Conservation (phyloP, 2,329 filamentous ascomycete genomes). For the Penicillium sp. region DNA sequence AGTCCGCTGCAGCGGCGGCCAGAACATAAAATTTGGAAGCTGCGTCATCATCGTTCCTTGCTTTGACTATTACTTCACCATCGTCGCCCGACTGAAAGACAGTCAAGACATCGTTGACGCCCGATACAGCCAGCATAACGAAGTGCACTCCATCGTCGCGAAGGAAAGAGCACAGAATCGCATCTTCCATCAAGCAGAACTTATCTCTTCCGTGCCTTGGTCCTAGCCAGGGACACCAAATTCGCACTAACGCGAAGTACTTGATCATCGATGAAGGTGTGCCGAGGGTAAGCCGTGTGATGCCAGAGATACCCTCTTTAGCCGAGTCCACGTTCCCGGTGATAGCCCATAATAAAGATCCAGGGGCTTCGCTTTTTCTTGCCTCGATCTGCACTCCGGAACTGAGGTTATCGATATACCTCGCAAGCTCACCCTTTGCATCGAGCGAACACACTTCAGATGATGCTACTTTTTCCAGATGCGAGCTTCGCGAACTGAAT, state of each 20-base stretch:
- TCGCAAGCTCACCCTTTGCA: conserved; percentile 19
- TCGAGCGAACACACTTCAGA: conserved; percentile 12
- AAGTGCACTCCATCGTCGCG: conserved; percentile 67
- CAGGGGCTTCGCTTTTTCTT: conserved; percentile 40
- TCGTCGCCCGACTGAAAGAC: conserved; percentile 61
- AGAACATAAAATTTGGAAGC: conserved; percentile 59
- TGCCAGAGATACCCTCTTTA: conserved; percentile 52
- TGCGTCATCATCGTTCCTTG: conserved; percentile 63
- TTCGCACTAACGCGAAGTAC: conserved; percentile 76
- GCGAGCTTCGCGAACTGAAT: conserved; percentile 27
- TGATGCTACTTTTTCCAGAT: not conserved
- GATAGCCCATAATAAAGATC: conserved; percentile 39
- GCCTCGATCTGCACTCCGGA: conserved; percentile 32
- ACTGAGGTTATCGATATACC: conserved; percentile 36
- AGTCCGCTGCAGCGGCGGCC: conserved; percentile 64
- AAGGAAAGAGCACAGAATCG: conserved; percentile 72
- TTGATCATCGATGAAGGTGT: conserved; percentile 60
- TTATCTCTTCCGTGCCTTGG: conserved; percentile 71
- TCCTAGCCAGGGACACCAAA: conserved; percentile 79
- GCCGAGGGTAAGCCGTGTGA: conserved; percentile 57
- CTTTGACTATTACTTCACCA: conserved; percentile 65
- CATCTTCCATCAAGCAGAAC: conserved; percentile 71
- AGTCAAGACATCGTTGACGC: conserved; percentile 64
- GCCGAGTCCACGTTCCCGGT: conserved; percentile 59
- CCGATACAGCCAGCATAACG: conserved; percentile 73